Base-by-base conservation (phyloP, 495 filamentous ascomycete genomes). In the Geoglossum glabrum region DNA sequence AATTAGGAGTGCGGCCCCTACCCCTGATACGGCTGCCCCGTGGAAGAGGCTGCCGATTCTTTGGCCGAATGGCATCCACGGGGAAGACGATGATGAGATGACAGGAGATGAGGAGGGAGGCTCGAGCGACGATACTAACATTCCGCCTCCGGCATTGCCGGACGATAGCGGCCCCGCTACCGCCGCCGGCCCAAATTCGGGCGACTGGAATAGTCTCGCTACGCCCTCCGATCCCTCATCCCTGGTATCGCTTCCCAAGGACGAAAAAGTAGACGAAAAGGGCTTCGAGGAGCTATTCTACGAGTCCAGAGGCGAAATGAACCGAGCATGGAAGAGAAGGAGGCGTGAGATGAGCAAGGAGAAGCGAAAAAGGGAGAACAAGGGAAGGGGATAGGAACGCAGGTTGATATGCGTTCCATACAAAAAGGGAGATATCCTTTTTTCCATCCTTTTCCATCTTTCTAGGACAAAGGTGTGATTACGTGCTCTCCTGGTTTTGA, bases 221-320 rank as follows among this genome's bases (percentile, higher is more conserved):
- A 67, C 69, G 1, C 4, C 10, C 19, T 38, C 54, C 6, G 40
- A 56, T 33, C 8, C 7, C 34, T 0, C 36, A 28, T 25, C 17
- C 1, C n/a, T 21, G 0, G 56, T 17, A 23, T 36, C 27, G 11
- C 31, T 43, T 13, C 15, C 25, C 10, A 46, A 40, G 19, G 36
- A 47, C 23, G 15, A 62, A 67, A 15, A 60, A 66, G 19, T 71
- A 63, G 17, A 65, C 63, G 69, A 73, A 7, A 75, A 82, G 60
- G 79, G 80, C 33, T 96, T 95, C 69, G 75, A 82, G 43, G 86
- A 90, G 64, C 88, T 82, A 79, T 98, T 96, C 69, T 97, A 85
- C 79, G 89, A 93, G 67, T 77, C 90, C 59, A 76, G 90, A 1
- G 89, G 90, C 1, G 87, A 95, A 46, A 80, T 84, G 56, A 97